A percentile compares a stretch with the other conserved stretches of the same genome.
phyloP scores from a whole-genome alignment of 139 green algal genomes.

The Chlorella vulgaris region DNA sequence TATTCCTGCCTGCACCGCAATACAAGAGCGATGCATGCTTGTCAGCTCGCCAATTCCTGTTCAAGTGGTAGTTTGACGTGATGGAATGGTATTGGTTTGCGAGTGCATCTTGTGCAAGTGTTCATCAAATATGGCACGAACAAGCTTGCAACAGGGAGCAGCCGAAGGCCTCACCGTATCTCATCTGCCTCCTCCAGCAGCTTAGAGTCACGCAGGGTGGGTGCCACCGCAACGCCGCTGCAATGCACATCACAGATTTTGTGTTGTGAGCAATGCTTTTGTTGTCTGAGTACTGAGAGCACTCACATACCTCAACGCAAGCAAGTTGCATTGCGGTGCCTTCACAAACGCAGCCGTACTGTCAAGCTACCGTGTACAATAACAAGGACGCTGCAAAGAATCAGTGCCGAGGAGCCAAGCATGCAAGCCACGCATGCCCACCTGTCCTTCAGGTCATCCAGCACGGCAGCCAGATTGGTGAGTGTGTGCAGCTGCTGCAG shows the following conservation, averaged over 20 bases:
- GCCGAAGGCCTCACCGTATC: conserved; percentile 6
- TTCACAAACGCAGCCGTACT: neutral
- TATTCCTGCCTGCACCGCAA: conserved; percentile 50
- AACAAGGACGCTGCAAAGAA: no score
- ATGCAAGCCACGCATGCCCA: neutral
- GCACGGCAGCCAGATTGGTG: conserved; percentile 75
- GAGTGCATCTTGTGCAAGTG: conserved; percentile 20
- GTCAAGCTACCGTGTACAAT: no score
- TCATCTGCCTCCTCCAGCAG: conserved; percentile 52
- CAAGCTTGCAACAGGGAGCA: neutral
- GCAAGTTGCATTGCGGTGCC: neutral
- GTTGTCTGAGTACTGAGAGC: no score
- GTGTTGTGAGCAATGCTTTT: no score
- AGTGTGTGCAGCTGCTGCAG: conserved; percentile 90
- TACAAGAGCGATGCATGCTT: neutral
- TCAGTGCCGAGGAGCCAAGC: no score
- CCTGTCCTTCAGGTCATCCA: conserved; percentile 34
- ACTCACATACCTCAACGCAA: neutral
- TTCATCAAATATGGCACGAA: neutral
- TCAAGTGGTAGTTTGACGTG: neutral
- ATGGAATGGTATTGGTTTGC: neutral
- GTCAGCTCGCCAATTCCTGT: no score
- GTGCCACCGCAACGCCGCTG: conserved; percentile 45
- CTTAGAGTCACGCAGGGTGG: conserved; percentile 66
- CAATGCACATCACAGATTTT: no score